Conservation (phyloP, 257 asterid species). For the Coffea eugenioides region DNA sequence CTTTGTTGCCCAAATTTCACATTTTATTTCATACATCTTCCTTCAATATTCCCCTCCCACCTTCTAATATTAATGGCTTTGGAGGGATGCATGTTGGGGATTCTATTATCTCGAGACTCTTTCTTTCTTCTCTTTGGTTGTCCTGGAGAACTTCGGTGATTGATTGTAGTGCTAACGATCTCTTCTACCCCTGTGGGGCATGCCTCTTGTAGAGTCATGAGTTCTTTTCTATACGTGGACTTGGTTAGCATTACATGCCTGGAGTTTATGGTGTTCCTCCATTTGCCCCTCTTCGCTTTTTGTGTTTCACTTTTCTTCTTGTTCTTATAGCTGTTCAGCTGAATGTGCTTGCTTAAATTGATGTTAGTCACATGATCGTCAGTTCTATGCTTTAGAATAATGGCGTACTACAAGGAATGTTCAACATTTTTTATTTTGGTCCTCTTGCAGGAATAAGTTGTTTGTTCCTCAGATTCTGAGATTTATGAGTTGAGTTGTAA, state of each 20-base stretch:
- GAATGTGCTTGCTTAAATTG: not conserved
- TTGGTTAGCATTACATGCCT: not conserved
- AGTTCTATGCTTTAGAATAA: not conserved
- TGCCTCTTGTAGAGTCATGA: not conserved
- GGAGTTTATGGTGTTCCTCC: not conserved
- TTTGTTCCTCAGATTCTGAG: not conserved
- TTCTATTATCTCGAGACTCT: not conserved
- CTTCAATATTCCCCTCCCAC: not conserved
- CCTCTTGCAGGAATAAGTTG: not conserved
- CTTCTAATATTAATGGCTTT: not conserved
- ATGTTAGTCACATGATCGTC: not conserved
- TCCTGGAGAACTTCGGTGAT: not conserved
- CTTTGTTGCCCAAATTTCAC: constrained; percentile 7
- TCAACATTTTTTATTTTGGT: not conserved
- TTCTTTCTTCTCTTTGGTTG: not conserved
- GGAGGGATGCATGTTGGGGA: not conserved
- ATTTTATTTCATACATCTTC: not conserved
- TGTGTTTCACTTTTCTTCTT: not conserved
- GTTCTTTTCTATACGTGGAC: not conserved
- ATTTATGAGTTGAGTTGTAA: constrained; percentile 17
- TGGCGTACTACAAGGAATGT: not conserved
- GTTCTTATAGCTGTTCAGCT: not conserved
- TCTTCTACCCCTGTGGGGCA: not conserved
- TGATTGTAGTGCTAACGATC: no score
- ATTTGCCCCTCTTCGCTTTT: not conserved